These are phyloP conservation scores for Rhodotorula graminis DNA, from an alignment of 768 basidiomycete species.

Conservation along the genomic window DNA sequence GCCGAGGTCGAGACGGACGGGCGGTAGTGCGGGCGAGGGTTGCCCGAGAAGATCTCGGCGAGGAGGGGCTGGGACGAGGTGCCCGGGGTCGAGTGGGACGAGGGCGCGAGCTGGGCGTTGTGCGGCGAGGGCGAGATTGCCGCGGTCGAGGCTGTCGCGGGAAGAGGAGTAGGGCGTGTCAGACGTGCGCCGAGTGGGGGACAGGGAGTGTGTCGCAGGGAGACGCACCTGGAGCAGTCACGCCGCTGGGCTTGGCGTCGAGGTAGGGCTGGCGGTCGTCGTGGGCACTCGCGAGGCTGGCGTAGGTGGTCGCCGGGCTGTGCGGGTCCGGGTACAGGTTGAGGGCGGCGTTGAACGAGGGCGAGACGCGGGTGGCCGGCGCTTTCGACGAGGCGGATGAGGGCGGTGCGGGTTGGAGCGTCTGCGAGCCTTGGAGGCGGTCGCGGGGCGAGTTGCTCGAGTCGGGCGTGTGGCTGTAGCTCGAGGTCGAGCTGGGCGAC, in stretches of 20 bases:
- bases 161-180: neutral
- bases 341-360: neutral
- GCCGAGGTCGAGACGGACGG: constrained; percentile 8
- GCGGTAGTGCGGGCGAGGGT: constrained; percentile 34
- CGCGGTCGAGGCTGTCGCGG: too few species aligned
- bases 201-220: too few species aligned
- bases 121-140: too few species aligned
- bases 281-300: neutral
- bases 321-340: constrained; percentile 7
- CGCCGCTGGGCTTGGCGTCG: neutral
- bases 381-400: neutral
- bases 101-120: neutral
- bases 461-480: constrained; percentile 9
- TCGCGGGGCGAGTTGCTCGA: constrained; percentile 10
- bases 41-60: constrained; percentile 37
- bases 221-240: constrained; percentile 3
- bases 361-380: neutral
- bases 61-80: constrained; percentile 16
- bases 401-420: neutral
- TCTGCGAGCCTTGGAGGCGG: neutral
- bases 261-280: neutral
- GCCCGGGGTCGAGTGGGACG: neutral
- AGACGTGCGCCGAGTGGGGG: neutral
- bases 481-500: neutral
- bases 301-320: neutral